These are phyloP conservation scores for Ilex aquifolium DNA, from an alignment of 257 asterid species.

Conservation along the genomic window DNA sequence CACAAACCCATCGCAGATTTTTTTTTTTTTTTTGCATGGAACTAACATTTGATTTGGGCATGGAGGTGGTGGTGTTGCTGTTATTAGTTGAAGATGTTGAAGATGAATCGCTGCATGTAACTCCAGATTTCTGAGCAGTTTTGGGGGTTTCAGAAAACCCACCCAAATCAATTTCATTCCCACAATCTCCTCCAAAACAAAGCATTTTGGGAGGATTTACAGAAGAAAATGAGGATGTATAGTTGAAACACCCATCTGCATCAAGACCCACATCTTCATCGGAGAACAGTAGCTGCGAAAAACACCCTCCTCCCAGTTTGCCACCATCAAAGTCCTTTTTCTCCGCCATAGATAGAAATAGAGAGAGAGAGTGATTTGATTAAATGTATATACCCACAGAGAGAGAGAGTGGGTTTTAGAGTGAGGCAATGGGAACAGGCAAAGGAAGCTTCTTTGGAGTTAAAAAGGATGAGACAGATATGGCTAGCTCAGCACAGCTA, in stretches of 20 bases:
- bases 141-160: slow-evolving; percentile 4
- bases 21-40: not conserved
- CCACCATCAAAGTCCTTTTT: slow-evolving; percentile 31
- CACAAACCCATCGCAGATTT: no score
- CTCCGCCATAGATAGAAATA: slow-evolving; percentile 31
- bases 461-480: no score
- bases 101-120: slow-evolving; percentile 46
- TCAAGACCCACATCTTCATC: slow-evolving; percentile 26
- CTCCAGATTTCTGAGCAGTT: slow-evolving; percentile 29
- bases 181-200: slow-evolving; percentile 42
- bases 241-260: slow-evolving; percentile 26
- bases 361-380: no score
- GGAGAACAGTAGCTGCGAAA: slow-evolving; percentile 58
- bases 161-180: not conserved
- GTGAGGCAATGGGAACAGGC: not conserved
- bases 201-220: slow-evolving; percentile 45
- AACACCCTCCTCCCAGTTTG: slow-evolving; percentile 40
- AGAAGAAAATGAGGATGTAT: slow-evolving; percentile 18
- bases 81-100: slow-evolving; percentile 25
- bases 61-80: slow-evolving; percentile 8
- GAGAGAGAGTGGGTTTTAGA: not conserved
- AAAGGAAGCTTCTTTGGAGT: no score
- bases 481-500: no score
- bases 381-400: no score
- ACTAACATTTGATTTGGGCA: slow-evolving; percentile 26